Evolutionary conservation across 352 stramenopile species (phyloP).

Genomic region (Blastocystis sp.): DNA sequence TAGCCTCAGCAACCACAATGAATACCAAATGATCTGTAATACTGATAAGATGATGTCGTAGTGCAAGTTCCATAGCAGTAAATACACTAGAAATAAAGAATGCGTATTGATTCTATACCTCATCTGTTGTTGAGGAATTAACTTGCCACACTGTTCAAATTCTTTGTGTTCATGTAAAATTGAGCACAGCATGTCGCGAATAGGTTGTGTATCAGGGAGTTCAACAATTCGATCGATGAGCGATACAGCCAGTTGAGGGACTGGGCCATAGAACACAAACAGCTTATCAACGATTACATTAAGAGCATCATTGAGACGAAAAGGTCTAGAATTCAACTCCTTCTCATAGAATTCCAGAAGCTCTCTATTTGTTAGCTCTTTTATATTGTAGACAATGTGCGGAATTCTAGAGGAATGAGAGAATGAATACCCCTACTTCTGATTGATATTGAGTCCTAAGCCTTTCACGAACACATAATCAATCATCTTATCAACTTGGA

Average conservation of each 20-base stretch:
- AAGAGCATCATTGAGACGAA: background rate
- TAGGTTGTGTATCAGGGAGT: background rate
- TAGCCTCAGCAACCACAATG: conserved; percentile 1
- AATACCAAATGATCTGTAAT: conserved; percentile 2
- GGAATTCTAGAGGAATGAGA: background rate
- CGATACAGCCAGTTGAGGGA: background rate
- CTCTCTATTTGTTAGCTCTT: background rate
- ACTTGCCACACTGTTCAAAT: background rate
- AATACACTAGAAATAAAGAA: background rate
- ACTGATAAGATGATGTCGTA: conserved; percentile 26
- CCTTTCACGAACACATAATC: background rate
- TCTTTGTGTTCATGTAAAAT: background rate
- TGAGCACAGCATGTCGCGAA: background rate
- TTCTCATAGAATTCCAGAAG: background rate
- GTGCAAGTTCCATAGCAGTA: conserved; percentile 13
- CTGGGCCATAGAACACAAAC: conserved; percentile 16
- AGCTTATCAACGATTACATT: background rate
- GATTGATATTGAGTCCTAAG: background rate
- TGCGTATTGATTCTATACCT: background rate
- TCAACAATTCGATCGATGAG: background rate
- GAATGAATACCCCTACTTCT: background rate
- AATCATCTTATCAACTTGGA: background rate
- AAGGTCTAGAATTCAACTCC: background rate
- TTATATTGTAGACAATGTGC: background rate
- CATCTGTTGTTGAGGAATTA: conserved; percentile 43